A percentile compares a stretch with the other conserved stretches of the same genome.
Evolutionary conservation across 768 basidiomycete genomes (phyloP).

Genomic region (Rhizopogon vesiculosus): DNA sequence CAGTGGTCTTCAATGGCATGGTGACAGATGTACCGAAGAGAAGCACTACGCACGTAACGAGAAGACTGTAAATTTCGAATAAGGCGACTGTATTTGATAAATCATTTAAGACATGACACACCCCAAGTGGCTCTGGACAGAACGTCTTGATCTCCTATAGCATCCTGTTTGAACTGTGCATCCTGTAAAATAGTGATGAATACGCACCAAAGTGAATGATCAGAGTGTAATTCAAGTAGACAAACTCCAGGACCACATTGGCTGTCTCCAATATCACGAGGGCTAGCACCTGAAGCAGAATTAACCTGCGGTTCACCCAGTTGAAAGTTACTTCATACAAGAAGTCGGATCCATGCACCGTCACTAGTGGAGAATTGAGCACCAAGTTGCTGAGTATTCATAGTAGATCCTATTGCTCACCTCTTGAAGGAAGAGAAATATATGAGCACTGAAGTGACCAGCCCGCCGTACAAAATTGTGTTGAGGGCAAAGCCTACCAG

Average conservation of each 20-base stretch:
- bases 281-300: constrained; percentile 11
- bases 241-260: constrained; percentile 19
- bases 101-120: constrained; percentile 2
- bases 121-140: constrained; percentile 18
- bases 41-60: constrained; percentile 17
- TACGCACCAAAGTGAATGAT: constrained; percentile 20
- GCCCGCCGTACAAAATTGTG: constrained; percentile 28
- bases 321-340: constrained; percentile 9
- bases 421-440: constrained; percentile 24
- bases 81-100: background rate
- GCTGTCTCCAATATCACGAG: constrained; percentile 19
- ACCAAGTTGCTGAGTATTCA: background rate
- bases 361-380: constrained; percentile 8
- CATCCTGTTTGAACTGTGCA: background rate
- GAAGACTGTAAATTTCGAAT: constrained; percentile 16
- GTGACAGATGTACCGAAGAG: background rate
- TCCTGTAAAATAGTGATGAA: background rate
- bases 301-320: background rate
- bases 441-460: constrained; percentile 30
- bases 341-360: constrained; percentile 16
- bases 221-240: constrained; percentile 21
- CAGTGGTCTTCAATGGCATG: background rate
- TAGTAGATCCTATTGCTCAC: constrained; percentile 4
- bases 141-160: constrained; percentile 11
- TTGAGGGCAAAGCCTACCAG: constrained; percentile 32